Evolutionary conservation across 225 moss, liverwort and hornwort genomes (phyloP), one percentile per base, ranked within the genome.

Genomic region (Takakia lepidozioides): DNA sequence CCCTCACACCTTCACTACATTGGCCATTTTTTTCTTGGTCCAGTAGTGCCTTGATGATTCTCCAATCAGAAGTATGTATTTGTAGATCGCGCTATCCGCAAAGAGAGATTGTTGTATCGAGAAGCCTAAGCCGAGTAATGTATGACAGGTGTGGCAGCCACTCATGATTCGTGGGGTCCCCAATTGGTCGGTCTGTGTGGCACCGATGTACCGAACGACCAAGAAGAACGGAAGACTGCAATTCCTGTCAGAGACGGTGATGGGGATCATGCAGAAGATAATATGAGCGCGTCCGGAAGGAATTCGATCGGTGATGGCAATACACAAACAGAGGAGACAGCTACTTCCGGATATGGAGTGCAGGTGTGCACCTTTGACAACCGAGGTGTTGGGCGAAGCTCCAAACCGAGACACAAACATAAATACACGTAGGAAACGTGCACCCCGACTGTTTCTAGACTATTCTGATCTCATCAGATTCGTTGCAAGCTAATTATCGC

Each of bases 331-430:
- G 43, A 43, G 43, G 50, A 62, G 10, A 51, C 48, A 25, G 49
- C 38, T 25, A 64, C 49, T 20, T 59, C 50, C 7, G 82, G 75
- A 43, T 87, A 61, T 61, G 71, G 85, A 51, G 74, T 99, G 50
- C 81, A 91, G 66, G 85, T 79, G 18, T 87, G 87, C 53, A 59
- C 91, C 32, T 76, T 99, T 27, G 98, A 99, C 54, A 99, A 99
- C 60, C 75, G 98, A 51, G 91, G 91, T 35, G 79, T 83, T 19
- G 98, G 98, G 46, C 76, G 66, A 51, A 91, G 87, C 48, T 83
- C 87, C 10, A 81, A 64, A 60, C 91, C 98, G 14, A 49, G 61
- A 39, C 42, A 44, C 6, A 99, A 74, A 49, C 51, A 69, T 0
- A 21, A 66, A 19, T 99, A 91, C 56, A 76, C 85, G 98, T 76